Percentiles rank a stretch among this genome's conserved stretches.
These are phyloP conservation scores for Pichia sp. DNA, from an alignment of 1,139 yeast species.

Conservation along the genomic window DNA sequence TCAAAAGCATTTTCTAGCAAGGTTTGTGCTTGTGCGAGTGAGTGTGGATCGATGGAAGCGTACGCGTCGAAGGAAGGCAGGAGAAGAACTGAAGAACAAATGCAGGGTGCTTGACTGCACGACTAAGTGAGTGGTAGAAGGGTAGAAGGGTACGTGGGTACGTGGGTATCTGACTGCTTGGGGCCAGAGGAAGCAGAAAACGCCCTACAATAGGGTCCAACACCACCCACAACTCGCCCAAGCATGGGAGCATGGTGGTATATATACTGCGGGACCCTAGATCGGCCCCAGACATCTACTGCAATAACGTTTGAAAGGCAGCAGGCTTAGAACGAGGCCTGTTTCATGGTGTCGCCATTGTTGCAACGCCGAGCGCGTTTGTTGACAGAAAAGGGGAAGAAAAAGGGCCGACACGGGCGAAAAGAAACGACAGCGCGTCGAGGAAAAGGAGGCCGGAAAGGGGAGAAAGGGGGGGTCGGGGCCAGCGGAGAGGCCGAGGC, in stretches of 20 bases:
- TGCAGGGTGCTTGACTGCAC: no score
- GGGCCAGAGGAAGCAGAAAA: no score
- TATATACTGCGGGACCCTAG: neutral
- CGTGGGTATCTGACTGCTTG: no score
- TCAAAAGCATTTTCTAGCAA: neutral
- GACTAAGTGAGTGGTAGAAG: no score
- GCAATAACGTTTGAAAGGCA: no score
- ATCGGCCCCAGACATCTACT: neutral
- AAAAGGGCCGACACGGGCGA: neutral
- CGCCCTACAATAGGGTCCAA: no score
- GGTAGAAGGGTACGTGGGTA: no score
- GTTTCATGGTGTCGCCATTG: neutral
- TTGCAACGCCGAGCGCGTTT: neutral
- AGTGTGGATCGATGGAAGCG: neutral
- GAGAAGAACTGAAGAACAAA: neutral
- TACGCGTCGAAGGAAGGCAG: neutral
- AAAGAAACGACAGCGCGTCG: conserved; percentile 1
- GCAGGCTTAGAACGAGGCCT: neutral
- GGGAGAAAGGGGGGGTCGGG: neutral
- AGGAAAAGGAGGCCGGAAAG: neutral
- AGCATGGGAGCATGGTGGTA: no score
- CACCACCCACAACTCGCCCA: no score
- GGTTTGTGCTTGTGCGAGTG: neutral
- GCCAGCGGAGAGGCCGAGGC: neutral
- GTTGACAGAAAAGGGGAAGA: neutral